Evolutionary conservation across 1,139 yeast genomes (phyloP).

Genomic region (Hansenula sp.): DNA sequence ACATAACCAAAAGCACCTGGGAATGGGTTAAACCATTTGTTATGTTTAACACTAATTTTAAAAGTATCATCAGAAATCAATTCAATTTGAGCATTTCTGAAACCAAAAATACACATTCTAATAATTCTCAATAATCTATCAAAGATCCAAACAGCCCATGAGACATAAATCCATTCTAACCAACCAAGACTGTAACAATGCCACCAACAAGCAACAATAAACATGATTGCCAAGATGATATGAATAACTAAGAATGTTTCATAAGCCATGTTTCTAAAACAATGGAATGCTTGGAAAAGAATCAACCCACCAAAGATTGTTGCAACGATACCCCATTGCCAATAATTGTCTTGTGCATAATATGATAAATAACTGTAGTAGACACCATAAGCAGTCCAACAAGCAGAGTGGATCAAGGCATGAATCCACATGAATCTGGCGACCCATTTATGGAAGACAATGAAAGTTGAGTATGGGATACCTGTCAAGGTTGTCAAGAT

Average conservation of each 20-base stretch:
- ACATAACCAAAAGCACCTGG: slow-evolving; percentile 68
- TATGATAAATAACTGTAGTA: slow-evolving; percentile 12
- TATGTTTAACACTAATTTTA: slow-evolving; percentile 31
- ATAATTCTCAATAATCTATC: slow-evolving; percentile 51
- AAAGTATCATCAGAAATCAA: slow-evolving; percentile 38
- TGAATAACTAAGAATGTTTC: slow-evolving; percentile 63
- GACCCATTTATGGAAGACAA: slow-evolving; percentile 63
- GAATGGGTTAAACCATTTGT: slow-evolving; percentile 36
- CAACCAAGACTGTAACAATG: slow-evolving; percentile 48
- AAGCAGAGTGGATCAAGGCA: slow-evolving; percentile 44
- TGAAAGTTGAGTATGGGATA: slow-evolving; percentile 59
- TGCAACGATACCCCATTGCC: slow-evolving; percentile 47
- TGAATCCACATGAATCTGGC: slow-evolving; percentile 40
- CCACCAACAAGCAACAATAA: slow-evolving; percentile 54
- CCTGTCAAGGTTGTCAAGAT: slow-evolving; percentile 60
- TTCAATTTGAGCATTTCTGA: slow-evolving; percentile 41
- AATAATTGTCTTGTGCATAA: slow-evolving; percentile 19
- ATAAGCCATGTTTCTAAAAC: slow-evolving; percentile 54
- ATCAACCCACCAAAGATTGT: slow-evolving; percentile 35
- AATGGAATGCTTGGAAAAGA: slow-evolving; percentile 41
- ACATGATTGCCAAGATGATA: slow-evolving; percentile 50
- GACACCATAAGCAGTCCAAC: slow-evolving; percentile 32
- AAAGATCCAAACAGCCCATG: slow-evolving; percentile 58
- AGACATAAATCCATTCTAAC: slow-evolving; percentile 43
- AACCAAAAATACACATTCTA: slow-evolving; percentile 48